Base-by-base conservation (phyloP, 176 grass and related monocot species). In the Pontederia crassipes region DNA sequence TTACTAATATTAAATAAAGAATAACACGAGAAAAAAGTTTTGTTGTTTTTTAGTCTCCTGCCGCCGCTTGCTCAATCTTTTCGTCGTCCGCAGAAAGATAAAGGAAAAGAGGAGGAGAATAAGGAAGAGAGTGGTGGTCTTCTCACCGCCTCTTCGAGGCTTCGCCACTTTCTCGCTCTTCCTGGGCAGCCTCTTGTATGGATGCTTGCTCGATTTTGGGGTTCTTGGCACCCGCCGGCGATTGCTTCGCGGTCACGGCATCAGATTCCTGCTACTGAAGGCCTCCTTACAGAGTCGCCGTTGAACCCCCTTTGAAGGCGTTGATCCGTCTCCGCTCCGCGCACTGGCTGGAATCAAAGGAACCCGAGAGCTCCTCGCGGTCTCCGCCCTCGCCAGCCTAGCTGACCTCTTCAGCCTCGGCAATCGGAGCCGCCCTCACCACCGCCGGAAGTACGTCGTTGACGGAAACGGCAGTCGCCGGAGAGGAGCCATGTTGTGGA, bases 391-490 rank as follows among this genome's bases (percentile, higher is more conserved):
- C n/a, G 27, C 52, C 28, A 50, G 29, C 52, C 52, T 68, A 10
- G 66, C 52, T 8, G 66, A 68, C 46, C 51, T 68, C 28, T 68
- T 55, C 8, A 28, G 45, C 55, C 55, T 56, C 66, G 55, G 55
- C n/a, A 68, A 46, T 10, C 54, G 16, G 64, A 12, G 73, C 5
- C 73, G 54, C 20, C 20, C 20, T 24, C 20, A 24, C 2, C 27
- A 62, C 7, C 11, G 24, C 45, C 73, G 54, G 35, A 57, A 50
- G 46, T 27, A 13, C 28, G 27, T 10, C 28, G 62, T 4, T 6
- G 59, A 2, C 47, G 46, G 20, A 2, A 2, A 15, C 62, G 28
- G 45, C n/a, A 10, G 62, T 6, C 13, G 51, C 11, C n/a, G 17
- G 2, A 8, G 54, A 11, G 26, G 48, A 15, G 45, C 46, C 13